Conservation (phyloP, 441 rosid species). For the Theobroma grandiflorum region DNA sequence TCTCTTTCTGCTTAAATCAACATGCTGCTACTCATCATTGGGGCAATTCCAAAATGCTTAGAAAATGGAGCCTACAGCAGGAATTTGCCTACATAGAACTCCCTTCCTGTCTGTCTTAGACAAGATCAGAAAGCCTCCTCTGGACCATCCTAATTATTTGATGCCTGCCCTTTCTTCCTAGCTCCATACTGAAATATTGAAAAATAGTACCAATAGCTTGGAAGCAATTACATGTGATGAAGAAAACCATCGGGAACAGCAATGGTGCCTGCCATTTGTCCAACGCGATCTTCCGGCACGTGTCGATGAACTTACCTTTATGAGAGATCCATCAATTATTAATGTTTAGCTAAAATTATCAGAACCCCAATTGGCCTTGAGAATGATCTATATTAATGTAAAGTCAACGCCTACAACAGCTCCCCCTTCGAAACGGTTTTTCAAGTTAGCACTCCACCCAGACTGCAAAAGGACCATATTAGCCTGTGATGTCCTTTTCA, state of each 20-base stretch:
- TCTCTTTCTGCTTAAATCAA: neutral
- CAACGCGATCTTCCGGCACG: neutral
- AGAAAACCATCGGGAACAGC: neutral
- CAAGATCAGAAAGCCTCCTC: neutral
- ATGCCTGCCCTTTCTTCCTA: neutral
- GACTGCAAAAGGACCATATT: neutral
- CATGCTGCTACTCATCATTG: neutral
- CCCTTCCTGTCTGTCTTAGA: neutral
- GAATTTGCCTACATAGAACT: neutral
- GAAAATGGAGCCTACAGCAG: conserved; percentile 14
- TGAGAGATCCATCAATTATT: neutral
- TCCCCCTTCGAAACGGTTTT: neutral
- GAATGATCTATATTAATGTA: neutral
- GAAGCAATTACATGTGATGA: conserved; percentile 11
- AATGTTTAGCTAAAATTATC: neutral
- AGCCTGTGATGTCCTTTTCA: neutral
- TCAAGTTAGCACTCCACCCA: conserved; percentile 16
- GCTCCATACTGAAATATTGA: neutral
- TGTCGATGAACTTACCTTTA: neutral
- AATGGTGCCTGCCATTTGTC: neutral
- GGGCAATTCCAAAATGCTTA: neutral
- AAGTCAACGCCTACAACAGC: conserved; percentile 19
- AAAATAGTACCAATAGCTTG: neutral
- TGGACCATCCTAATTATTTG: conserved; percentile 2
- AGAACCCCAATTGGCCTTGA: neutral